Evolutionary conservation across 2,329 filamentous ascomycete species (phyloP).

Genomic region (Colletotrichum magnum): DNA sequence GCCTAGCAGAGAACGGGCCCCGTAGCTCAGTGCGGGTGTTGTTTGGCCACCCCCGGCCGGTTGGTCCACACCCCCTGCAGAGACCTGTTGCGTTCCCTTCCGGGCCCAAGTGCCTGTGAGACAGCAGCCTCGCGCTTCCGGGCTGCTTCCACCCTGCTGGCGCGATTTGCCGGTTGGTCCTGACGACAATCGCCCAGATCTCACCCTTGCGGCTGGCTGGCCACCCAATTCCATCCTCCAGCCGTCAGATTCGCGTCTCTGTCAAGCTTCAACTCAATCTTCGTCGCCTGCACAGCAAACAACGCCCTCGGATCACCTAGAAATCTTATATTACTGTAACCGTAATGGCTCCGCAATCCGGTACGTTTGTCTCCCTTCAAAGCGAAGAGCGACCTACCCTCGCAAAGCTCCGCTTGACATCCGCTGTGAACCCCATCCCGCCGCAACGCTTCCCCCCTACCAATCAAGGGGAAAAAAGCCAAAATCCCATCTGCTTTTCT

Average conservation of each 20-base stretch:
- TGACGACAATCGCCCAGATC: constrained; percentile 31
- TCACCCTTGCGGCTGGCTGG: constrained; percentile 21
- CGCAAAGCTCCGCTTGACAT: constrained; percentile 40
- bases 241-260: constrained; percentile 27
- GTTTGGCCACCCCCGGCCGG: constrained; percentile 10
- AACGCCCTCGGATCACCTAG: neutral
- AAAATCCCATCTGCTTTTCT: constrained; percentile 24
- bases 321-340: constrained; percentile 7
- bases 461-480: constrained; percentile 1
- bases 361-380: constrained; percentile 37
- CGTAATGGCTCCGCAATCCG: constrained; percentile 41
- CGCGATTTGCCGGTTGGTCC: constrained; percentile 27
- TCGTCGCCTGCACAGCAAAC: neutral
- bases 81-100: neutral
- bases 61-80: constrained; percentile 23
- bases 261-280: constrained; percentile 28
- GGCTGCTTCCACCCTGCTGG: constrained; percentile 17
- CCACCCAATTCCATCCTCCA: constrained; percentile 28
- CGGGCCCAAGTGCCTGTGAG: constrained; percentile 11
- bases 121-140: constrained; percentile 35
- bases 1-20: too few species aligned
- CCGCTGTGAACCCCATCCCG: constrained; percentile 37
- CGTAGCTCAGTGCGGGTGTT: constrained; percentile 13
- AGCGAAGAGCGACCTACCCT: constrained; percentile 26
- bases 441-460: constrained; percentile 29